phyloP scores from a whole-genome alignment of 805 yeast genomes.

The Candida khao-thaluensis region DNA sequence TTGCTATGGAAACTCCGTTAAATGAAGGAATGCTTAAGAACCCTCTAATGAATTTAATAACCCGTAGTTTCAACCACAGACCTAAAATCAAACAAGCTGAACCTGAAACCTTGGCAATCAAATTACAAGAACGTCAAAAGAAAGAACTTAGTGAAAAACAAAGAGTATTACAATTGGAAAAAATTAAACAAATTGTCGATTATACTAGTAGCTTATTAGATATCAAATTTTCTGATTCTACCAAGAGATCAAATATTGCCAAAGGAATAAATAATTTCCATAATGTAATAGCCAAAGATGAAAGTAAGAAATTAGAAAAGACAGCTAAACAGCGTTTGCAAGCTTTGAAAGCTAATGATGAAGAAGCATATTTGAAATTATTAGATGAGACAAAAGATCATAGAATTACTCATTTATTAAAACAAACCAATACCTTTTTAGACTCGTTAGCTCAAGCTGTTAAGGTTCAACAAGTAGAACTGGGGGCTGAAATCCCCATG shows the following conservation, averaged over 20 bases:
- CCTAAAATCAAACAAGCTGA: constrained; percentile 69
- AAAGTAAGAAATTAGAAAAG: constrained; percentile 68
- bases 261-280: constrained; percentile 50
- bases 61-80: constrained; percentile 65
- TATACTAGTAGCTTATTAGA: constrained; percentile 25
- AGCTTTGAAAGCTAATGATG: constrained; percentile 84
- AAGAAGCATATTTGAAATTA: constrained; percentile 80
- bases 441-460: constrained; percentile 80
- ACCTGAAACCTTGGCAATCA: constrained; percentile 73
- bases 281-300: constrained; percentile 65
- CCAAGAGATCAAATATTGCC: constrained; percentile 27
- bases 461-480: constrained; percentile 66
- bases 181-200: constrained; percentile 37
- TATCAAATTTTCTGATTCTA: constrained; percentile 20
- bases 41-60: constrained; percentile 62
- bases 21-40: constrained; percentile 51
- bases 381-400: constrained; percentile 86
- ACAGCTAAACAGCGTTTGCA: constrained; percentile 87
- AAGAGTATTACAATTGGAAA: constrained; percentile 50
- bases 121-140: constrained; percentile 68
- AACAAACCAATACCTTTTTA: constrained; percentile 75
- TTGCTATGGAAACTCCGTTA: constrained; percentile 54
- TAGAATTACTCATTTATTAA: constrained; percentile 78
- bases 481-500: constrained; percentile 28
- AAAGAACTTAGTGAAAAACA: constrained; percentile 52